Conservation (phyloP, 2,329 filamentous ascomycete genomes). For the Phialocephala subalpina region DNA sequence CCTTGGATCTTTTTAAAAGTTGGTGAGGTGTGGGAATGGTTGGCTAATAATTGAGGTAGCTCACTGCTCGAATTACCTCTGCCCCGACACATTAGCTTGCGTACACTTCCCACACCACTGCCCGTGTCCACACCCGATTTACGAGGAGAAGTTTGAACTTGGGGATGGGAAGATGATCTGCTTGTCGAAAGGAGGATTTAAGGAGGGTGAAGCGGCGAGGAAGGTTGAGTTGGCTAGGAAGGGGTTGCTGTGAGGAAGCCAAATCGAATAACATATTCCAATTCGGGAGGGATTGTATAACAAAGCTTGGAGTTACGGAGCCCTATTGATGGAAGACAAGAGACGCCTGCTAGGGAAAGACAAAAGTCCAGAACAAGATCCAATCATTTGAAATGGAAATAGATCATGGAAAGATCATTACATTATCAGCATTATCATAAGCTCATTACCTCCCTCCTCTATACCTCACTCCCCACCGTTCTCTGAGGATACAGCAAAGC, state of each 20-base stretch:
- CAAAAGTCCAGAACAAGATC: neutral
- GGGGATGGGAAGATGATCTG: slow-evolving; percentile 78
- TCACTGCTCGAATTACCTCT: slow-evolving; percentile 93
- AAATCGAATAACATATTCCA: neutral
- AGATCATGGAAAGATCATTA: neutral
- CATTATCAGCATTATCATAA: slow-evolving; percentile 11
- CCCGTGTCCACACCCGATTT: slow-evolving; percentile 81
- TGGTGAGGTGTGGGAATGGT: neutral
- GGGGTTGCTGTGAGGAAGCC: slow-evolving; percentile 66
- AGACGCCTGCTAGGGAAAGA: neutral
- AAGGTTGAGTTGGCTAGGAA: slow-evolving; percentile 85
- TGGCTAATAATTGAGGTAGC: slow-evolving; percentile 54
- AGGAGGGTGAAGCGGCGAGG: slow-evolving; percentile 72
- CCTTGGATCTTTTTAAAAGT: neutral
- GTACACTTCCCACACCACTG: slow-evolving; percentile 98
- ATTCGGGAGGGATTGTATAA: neutral
- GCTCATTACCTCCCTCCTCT: slow-evolving; percentile 8
- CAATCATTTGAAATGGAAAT: neutral
- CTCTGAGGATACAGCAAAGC: slow-evolving; percentile 65
- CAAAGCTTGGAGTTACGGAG: neutral
- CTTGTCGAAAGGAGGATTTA: slow-evolving; percentile 78
- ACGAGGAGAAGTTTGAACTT: slow-evolving; percentile 81
- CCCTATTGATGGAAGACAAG: neutral
- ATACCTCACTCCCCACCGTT: slow-evolving; percentile 44
- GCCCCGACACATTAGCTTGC: slow-evolving; percentile 92